Percentiles rank a stretch among this genome's conserved stretches.
These are phyloP conservation scores for Colletotrichum horii DNA, from an alignment of 2,329 filamentous ascomycete genomes.

Conservation along the genomic window DNA sequence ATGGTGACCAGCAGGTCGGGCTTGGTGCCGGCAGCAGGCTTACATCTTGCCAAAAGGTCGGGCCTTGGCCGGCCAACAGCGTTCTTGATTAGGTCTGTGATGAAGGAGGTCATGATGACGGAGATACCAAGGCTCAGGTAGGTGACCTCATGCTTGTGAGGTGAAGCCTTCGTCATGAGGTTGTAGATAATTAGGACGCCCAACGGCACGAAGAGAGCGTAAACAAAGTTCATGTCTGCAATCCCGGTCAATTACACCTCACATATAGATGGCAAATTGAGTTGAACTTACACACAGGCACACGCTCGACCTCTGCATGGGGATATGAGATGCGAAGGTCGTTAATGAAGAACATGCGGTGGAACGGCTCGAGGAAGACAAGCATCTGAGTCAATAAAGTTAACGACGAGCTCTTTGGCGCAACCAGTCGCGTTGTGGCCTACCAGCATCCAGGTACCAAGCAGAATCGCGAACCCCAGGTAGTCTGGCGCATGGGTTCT, in stretches of 20 bases:
- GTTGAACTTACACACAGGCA: conserved; percentile 72
- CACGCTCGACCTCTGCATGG: conserved; percentile 82
- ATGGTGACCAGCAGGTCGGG: conserved; percentile 63
- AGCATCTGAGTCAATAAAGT: conserved; percentile 56
- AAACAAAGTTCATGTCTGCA: conserved; percentile 76
- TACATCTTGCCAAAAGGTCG: conserved; percentile 75
- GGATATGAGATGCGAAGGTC: conserved; percentile 86
- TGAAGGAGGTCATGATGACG: conserved; percentile 76
- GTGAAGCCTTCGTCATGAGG: conserved; percentile 61
- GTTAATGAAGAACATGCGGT: conserved; percentile 91
- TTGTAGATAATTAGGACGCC: conserved; percentile 71
- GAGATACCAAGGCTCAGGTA: conserved; percentile 81
- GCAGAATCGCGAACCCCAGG: conserved; percentile 74
- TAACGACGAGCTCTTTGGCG: conserved; percentile 22
- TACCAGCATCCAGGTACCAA: conserved; percentile 70
- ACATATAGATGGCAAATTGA: background rate
- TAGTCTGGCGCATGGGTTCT: conserved; percentile 90
- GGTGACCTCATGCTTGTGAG: conserved; percentile 85
- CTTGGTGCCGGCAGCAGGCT: conserved; percentile 61
- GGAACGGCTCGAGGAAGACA: conserved; percentile 81
- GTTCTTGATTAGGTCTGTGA: conserved; percentile 93
- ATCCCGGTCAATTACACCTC: background rate
- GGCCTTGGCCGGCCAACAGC: conserved; percentile 76
- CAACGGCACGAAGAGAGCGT: conserved; percentile 76
- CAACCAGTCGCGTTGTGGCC: conserved; percentile 26